phyloP scores from a whole-genome alignment of 108 stramenopile genomes.

The Tribonema minus region DNA sequence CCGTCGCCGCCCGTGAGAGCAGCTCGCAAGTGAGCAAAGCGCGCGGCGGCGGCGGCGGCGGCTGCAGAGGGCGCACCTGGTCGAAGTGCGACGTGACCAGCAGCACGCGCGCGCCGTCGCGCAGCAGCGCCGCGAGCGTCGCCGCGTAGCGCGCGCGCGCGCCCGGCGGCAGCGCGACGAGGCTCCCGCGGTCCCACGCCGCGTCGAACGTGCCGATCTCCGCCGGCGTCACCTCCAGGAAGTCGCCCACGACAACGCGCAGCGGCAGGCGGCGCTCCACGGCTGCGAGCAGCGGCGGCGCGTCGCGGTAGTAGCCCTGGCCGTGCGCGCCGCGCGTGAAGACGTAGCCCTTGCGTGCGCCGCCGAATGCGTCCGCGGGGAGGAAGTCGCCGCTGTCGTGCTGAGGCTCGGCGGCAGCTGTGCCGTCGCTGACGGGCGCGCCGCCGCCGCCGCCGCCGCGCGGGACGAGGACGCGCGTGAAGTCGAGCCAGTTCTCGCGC shows the following conservation, averaged over 20 bases:
- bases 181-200: constrained; percentile 23
- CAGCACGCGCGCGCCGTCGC: constrained; percentile 11
- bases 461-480: not conserved
- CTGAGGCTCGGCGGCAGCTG: too few species aligned
- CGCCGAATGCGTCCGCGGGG: constrained; percentile 9
- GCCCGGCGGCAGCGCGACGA: constrained; percentile 13
- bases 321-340: constrained; percentile 19
- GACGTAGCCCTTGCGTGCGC: constrained; percentile 10
- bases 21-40: too few species aligned
- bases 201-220: constrained; percentile 39
- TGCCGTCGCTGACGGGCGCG: too few species aligned
- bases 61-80: too few species aligned
- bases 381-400: constrained; percentile 8
- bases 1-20: too few species aligned
- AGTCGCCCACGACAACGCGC: constrained; percentile 19
- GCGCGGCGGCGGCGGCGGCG: too few species aligned
- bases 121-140: constrained; percentile 6
- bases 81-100: constrained; percentile 24
- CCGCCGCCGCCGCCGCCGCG: not conserved
- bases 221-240: not conserved
- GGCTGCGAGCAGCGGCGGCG: not conserved
- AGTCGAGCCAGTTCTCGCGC: constrained; percentile 27
- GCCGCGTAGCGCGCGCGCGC: constrained; percentile 19
- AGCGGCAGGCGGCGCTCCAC: not conserved
- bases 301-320: constrained; percentile 31